These are phyloP conservation scores for Eucalyptus globulus DNA, from an alignment of 345 rosid genomes.

Conservation along the genomic window DNA sequence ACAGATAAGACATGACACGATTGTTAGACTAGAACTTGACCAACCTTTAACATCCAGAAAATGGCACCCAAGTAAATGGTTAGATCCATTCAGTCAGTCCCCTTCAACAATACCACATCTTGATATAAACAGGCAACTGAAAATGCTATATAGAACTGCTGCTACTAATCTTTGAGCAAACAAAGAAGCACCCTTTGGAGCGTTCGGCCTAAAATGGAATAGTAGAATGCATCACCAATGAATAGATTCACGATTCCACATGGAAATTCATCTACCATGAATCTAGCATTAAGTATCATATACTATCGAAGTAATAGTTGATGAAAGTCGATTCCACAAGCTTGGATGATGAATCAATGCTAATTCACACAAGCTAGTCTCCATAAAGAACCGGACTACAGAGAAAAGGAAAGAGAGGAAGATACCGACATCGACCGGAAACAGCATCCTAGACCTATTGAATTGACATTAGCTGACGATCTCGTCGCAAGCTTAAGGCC, in stretches of 20 bases:
- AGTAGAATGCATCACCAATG: not conserved
- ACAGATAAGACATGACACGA: accelerated
- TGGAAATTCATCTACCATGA: not conserved
- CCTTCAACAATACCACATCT: not conserved
- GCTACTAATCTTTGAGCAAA: not conserved
- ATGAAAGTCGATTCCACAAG: not conserved
- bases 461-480: not conserved
- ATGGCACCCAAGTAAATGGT: not conserved
- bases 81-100: not conserved
- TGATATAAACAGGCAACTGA: not conserved
- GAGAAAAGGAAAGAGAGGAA: not conserved
- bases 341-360: not conserved
- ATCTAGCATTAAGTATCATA: not conserved
- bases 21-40: not conserved
- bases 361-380: not conserved
- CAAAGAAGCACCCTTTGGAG: not conserved
- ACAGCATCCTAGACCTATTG: not conserved
- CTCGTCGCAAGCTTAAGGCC: not conserved
- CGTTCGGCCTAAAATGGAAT: not conserved
- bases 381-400: not conserved
- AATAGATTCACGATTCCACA: not conserved
- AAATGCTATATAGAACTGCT: not conserved
- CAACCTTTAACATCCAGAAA: not conserved
- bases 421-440: not conserved
- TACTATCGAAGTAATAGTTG: not conserved